Percentiles rank a stretch among this genome's conserved stretches.
These are phyloP conservation scores for Nicotiana benthamiana DNA, from an alignment of 257 asterid genomes.

Conservation along the genomic window DNA sequence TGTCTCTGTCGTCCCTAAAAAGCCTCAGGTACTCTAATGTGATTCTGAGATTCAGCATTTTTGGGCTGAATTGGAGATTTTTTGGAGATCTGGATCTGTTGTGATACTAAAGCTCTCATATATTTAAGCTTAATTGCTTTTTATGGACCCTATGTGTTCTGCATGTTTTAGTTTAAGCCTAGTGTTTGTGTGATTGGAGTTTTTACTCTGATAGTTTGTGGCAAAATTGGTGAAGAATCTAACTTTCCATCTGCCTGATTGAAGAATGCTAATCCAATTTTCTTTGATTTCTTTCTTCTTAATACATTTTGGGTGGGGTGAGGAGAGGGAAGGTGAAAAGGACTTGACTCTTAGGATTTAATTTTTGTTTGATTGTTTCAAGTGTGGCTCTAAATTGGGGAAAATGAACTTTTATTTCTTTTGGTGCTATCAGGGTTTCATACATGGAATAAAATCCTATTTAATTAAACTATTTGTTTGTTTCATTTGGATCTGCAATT, in stretches of 20 bases:
- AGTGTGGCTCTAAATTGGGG: neutral
- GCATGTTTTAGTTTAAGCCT: conserved; percentile 34
- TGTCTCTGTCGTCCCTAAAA: conserved; percentile 67
- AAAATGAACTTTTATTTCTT: neutral
- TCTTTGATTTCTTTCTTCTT: neutral
- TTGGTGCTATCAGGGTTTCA: neutral
- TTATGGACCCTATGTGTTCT: conserved; percentile 14
- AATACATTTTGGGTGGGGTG: neutral
- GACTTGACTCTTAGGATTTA: neutral
- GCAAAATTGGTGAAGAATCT: neutral
- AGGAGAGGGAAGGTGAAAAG: neutral
- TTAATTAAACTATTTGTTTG: neutral
- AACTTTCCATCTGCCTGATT: neutral
- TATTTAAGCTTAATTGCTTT: conserved; percentile 12
- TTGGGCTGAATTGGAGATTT: conserved; percentile 11
- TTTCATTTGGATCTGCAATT: neutral
- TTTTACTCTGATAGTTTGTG: conserved; percentile 4
- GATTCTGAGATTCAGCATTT: conserved; percentile 18
- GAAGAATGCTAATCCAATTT: neutral
- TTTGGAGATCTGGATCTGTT: conserved; percentile 43
- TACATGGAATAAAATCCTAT: neutral
- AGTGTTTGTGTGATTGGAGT: conserved; percentile 27
- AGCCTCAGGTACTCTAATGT: conserved; percentile 85
- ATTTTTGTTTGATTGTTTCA: neutral
- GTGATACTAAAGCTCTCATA: conserved; percentile 11